Base-by-base conservation (phyloP, 225 moss, liverwort and hornwort genomes). In the Physcomitrellopsis africana region DNA sequence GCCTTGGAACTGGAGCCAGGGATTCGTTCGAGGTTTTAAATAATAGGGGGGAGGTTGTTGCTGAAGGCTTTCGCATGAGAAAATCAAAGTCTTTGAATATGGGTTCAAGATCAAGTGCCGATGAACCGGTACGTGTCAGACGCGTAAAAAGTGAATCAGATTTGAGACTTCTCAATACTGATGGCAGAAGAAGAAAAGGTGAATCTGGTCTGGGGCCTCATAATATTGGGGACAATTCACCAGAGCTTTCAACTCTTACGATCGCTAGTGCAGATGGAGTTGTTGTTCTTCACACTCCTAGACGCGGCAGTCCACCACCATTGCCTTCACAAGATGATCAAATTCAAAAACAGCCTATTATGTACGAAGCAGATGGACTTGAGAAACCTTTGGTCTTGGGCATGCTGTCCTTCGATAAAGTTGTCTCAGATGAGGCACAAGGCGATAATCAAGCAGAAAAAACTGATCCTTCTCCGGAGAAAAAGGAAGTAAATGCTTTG, bases 361-460 rank as follows among this genome's bases (percentile, higher is more conserved):
- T 77, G 32, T 79, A 49, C 1, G 68, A 72, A 42, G 78, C 66
- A 73, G 79, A 80, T 69, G 82, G 74, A 9, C 46, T 71, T 70
- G 79, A 84, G 47, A 69, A 67, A 26, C 94, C 92, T 64, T 67
- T 91, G 77, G 91, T 97, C n/a, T 77, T 94, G 72, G 94, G 92
- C 52, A 89, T 97, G 79, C 73, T 97, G 75, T 91, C 92, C 24
- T 93, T 94, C 81, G 94, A 92, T 37, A 86, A 94, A 73, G 91
- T 94, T 19, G 86, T 83, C 23, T 24, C 78, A 47, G 76, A 87
- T n/a, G 84, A 85, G 24, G 63, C 79, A 48, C 77, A 89, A 79
- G 90, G 86, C 13, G 85, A 89, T 64, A 78, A 85, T 76, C 51
- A 70, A 44, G 86, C 78, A 67, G 89, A 93, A 68, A 71, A 85